Base-by-base conservation (phyloP, 495 filamentous ascomycete species). In the Penicillium silybi region DNA sequence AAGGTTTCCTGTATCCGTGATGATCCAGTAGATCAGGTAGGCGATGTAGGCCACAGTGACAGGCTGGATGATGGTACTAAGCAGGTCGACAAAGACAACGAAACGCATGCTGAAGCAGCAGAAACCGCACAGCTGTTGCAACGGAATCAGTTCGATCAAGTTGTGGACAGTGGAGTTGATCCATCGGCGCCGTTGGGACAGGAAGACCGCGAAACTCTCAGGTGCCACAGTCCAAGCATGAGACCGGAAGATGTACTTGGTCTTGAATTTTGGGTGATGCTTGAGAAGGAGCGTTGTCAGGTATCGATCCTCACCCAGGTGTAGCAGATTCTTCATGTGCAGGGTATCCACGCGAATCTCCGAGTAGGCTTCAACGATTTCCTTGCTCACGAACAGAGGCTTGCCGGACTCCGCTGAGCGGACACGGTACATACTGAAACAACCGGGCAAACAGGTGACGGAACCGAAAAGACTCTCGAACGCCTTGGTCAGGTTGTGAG, bases 101-200 rank as follows among this genome's bases (percentile, higher is more conserved):
- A 99, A 99, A 58, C 93, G 84, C 93, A 99, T 99, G 69, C 87
- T 91, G 79, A 99, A 99, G 72, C 95, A 97, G 78, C 93, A 99
- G 83, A 99, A 99, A 68, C 93, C 93, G 71, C 93, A 99, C 26
- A 99, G 84, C 65, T 97, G 88, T 45, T 87, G 82, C 66, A 99
- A 71, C 6, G 91, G 91, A 60, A 97, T 91, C 44, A 99, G 84
- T 65, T 99, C 93, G 57, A 93, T 87, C 55, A 99, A 78, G 68
- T 99, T 99, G 77, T 99, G 93, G 18, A 99, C 87, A 2, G 93
- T 99, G 26, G 92, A 97, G 73, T 99, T 99, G 70, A 99, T 99
- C 93, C 93, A 98, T 63, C 93, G 86, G 70, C 93, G 92, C 72
- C 93, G 90, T 68, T 99, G 93, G 9, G 93, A 99, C 61, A 99